Percentiles rank a stretch among this genome's conserved stretches.
These are phyloP conservation scores for Lycium ferocissimum DNA, from an alignment of 257 asterid genomes.

Conservation along the genomic window DNA sequence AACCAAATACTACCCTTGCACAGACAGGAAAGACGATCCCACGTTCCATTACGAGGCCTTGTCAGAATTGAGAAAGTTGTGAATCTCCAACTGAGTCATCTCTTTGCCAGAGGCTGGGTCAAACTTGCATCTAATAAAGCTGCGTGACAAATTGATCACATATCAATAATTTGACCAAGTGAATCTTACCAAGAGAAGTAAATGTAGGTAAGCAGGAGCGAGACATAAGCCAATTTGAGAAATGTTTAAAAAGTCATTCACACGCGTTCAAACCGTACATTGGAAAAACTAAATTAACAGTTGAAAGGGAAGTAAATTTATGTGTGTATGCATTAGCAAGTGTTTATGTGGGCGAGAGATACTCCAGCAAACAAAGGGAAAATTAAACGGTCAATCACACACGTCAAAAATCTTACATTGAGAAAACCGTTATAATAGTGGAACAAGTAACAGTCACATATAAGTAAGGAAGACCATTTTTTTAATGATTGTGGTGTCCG, in stretches of 20 bases:
- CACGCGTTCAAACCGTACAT: background rate
- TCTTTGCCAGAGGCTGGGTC: conserved; percentile 80
- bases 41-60: background rate
- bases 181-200: conserved; percentile 1
- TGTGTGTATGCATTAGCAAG: background rate
- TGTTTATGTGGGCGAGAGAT: background rate
- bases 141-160: conserved; percentile 27
- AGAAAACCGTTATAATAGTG: background rate
- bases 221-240: background rate
- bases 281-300: background rate
- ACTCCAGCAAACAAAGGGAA: background rate
- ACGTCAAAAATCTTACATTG: background rate
- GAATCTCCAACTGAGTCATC: conserved; percentile 82
- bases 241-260: background rate
- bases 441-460: background rate
- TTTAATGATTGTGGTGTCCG: no score
- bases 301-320: background rate
- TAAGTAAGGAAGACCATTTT: background rate
- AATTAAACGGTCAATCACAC: background rate
- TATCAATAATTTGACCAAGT: background rate
- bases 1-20: conserved; percentile 13
- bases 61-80: conserved; percentile 67
- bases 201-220: background rate
- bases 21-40: background rate
- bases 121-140: conserved; percentile 87